phyloP scores from a whole-genome alignment of 805 yeast species.

The Nadsonia fulvescens region DNA sequence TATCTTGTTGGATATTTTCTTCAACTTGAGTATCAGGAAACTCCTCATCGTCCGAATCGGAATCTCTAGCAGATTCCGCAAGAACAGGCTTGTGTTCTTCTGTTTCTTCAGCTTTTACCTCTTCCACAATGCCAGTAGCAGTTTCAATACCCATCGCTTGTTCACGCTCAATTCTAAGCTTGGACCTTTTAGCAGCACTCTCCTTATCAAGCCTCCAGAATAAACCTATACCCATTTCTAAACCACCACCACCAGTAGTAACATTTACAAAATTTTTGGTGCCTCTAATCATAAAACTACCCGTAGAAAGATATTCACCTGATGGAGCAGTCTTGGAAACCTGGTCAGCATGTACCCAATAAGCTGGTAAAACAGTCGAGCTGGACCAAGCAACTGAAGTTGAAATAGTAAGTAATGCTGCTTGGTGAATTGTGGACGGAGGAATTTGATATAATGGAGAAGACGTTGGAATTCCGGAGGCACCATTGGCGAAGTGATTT shows the following conservation, averaged over 20 bases:
- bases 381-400: conserved; percentile 79
- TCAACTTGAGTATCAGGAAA: conserved; percentile 15
- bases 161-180: conserved; percentile 7
- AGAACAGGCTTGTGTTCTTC: conserved; percentile 9
- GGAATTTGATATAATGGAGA: conserved; percentile 31
- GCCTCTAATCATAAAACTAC: conserved; percentile 37
- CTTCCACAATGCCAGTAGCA: conserved; percentile 1
- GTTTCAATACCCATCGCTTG: conserved; percentile 6
- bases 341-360: conserved; percentile 60
- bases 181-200: conserved; percentile 22
- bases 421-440: conserved; percentile 76
- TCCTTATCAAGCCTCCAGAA: conserved; percentile 52
- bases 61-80: conserved; percentile 7
- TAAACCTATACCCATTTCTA: conserved; percentile 81
- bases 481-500: conserved; percentile 52
- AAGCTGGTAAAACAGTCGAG: conserved; percentile 64
- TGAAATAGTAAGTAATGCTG: conserved; percentile 69
- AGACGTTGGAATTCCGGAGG: no score
- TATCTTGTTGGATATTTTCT: conserved; percentile 2
- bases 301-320: conserved; percentile 43
- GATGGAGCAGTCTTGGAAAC: conserved; percentile 36
- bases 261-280: conserved; percentile 43
- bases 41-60: conserved; percentile 14
- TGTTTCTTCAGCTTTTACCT: conserved; percentile 15
- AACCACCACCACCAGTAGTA: no score